phyloP scores from a whole-genome alignment of 768 basidiomycete species.

The Serendipita indica region DNA sequence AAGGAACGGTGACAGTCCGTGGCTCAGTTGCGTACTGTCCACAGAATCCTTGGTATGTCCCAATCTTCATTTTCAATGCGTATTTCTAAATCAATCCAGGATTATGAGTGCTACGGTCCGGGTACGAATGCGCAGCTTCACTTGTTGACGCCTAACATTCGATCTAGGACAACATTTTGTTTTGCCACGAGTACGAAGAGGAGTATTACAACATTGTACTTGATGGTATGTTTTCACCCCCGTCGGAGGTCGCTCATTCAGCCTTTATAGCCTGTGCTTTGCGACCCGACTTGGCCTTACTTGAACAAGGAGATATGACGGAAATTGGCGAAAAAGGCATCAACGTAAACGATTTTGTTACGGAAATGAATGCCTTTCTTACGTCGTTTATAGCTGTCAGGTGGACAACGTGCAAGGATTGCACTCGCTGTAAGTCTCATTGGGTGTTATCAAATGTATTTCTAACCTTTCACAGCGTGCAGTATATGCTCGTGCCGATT shows the following conservation, averaged over 20 bases:
- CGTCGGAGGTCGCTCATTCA: not conserved
- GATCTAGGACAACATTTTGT: constrained; percentile 66
- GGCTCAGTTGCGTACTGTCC: constrained; percentile 72
- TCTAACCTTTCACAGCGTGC: constrained; percentile 52
- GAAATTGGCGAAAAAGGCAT: constrained; percentile 79
- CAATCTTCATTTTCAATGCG: not conserved
- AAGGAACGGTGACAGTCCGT: constrained; percentile 54
- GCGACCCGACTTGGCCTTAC: constrained; percentile 57
- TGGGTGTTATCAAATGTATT: constrained; percentile 18
- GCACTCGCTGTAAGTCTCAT: constrained; percentile 48
- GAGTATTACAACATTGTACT: constrained; percentile 68
- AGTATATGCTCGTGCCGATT: constrained; percentile 81
- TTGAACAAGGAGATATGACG: constrained; percentile 70
- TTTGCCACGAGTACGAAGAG: constrained; percentile 80
- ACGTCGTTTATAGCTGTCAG: constrained; percentile 40
- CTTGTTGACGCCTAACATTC: not conserved
- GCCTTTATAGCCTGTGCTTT: constrained; percentile 59
- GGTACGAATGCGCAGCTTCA: too few relatives aligned
- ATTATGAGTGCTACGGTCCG: constrained; percentile 73
- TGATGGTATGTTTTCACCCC: constrained; percentile 36
- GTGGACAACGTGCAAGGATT: constrained; percentile 73
- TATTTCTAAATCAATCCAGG: constrained; percentile 26
- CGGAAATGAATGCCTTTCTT: constrained; percentile 8
- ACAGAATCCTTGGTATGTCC: constrained; percentile 65
- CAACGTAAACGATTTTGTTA: constrained; percentile 29